phyloP scores from a whole-genome alignment of 805 yeast species.

The Schwanniomyces pseudopolymorphus region DNA sequence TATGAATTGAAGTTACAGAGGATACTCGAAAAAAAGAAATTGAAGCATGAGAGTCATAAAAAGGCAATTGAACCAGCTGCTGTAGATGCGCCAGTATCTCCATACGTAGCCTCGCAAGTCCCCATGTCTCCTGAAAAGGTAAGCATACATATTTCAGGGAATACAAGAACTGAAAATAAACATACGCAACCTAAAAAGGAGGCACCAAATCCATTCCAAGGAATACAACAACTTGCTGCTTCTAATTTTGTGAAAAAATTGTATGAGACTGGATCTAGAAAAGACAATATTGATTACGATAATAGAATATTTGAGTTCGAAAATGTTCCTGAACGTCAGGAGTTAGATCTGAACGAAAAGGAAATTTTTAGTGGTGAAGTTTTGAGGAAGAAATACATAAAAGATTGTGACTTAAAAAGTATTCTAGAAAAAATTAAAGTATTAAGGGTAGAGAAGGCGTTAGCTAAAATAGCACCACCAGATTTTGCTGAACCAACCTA shows the following conservation, averaged over 20 bases:
- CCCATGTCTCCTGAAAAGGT: slow-evolving; percentile 11
- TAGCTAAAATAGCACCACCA: slow-evolving; percentile 70
- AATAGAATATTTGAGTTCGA: slow-evolving; percentile 26
- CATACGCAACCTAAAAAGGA: background rate
- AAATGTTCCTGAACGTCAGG: slow-evolving; percentile 8
- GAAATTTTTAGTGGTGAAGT: slow-evolving; percentile 18
- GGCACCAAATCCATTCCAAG: background rate
- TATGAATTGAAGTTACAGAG: slow-evolving; percentile 25
- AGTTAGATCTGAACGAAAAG: slow-evolving; percentile 15
- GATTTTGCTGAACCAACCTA: slow-evolving; percentile 65
- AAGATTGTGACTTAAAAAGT: slow-evolving; percentile 27
- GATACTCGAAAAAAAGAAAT: slow-evolving; percentile 11
- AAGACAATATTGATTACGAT: slow-evolving; percentile 17
- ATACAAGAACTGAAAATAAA: background rate
- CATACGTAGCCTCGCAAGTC: slow-evolving; percentile 2
- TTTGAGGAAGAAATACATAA: slow-evolving; percentile 46
- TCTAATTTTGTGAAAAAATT: slow-evolving; percentile 19
- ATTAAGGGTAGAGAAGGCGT: slow-evolving; percentile 55
- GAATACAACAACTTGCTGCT: slow-evolving; percentile 2
- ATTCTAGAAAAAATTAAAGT: slow-evolving; percentile 52
- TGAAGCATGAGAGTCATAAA: slow-evolving; percentile 1
- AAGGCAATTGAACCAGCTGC: background rate
- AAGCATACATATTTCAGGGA: background rate
- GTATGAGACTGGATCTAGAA: slow-evolving; percentile 10
- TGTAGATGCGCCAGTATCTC: background rate